Conservation (phyloP, 495 filamentous ascomycete genomes). For the Staphylotrichum tortipilum region DNA sequence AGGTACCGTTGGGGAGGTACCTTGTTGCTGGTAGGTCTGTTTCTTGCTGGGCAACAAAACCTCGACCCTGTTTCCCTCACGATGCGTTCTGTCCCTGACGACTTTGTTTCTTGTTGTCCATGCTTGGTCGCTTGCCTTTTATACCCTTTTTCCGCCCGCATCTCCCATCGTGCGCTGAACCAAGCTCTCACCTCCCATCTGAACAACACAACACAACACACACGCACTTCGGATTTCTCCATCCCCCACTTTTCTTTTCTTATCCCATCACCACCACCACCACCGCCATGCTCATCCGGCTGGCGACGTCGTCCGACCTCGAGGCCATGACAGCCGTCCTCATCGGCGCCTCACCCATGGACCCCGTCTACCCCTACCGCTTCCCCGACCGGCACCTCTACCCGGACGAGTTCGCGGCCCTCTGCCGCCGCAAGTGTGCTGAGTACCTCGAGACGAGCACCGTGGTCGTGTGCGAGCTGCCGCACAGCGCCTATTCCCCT, state of each 20-base stretch:
- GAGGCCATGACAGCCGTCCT: conserved; percentile 23
- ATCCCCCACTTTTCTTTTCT: neutral
- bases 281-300: conserved; percentile 15
- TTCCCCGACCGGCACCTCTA: conserved; percentile 24
- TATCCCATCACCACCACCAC: no score
- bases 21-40: no score
- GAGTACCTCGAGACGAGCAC: conserved; percentile 21
- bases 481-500: neutral
- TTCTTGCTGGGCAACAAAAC: no score
- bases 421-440: conserved; percentile 17
- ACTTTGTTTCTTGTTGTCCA: no score
- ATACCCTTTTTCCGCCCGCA: no score
- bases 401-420: conserved; percentile 18
- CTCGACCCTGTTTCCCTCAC: no score
- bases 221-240: neutral
- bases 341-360: conserved; percentile 20
- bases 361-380: conserved; percentile 30
- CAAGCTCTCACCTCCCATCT: no score
- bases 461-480: conserved; percentile 27
- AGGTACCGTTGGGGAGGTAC: no score
- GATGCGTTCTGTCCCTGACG: no score
- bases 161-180: no score
- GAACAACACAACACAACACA: no score
- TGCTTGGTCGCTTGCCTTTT: no score
- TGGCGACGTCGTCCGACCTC: conserved; percentile 19